Evolutionary conservation across 352 stramenopile genomes (phyloP).

Genomic region (Phytophthora litchii): DNA sequence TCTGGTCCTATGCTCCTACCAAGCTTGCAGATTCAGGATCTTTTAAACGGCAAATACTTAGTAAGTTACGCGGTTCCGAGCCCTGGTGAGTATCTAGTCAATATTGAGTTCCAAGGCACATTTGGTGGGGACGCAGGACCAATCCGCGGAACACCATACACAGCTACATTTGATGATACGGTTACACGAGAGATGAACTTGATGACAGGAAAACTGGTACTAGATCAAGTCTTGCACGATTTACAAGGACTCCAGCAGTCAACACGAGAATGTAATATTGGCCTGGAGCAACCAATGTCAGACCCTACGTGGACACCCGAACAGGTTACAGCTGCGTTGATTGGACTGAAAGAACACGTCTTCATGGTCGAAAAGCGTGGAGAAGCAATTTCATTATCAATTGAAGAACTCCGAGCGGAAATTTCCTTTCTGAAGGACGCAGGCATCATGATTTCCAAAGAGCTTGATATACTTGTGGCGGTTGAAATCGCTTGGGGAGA

Average conservation of each 20-base stretch:
- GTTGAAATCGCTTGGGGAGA: constrained; percentile 72
- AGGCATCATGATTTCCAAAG: constrained; percentile 56
- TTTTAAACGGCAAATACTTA: constrained; percentile 93
- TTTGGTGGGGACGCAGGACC: constrained; percentile 88
- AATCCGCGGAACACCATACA: constrained; percentile 93
- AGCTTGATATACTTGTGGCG: constrained; percentile 54
- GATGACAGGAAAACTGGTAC: constrained; percentile 81
- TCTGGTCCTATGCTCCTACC: constrained; percentile 58
- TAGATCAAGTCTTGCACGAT: constrained; percentile 74
- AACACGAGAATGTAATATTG: constrained; percentile 70
- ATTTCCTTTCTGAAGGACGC: constrained; percentile 71
- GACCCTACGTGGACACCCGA: constrained; percentile 64
- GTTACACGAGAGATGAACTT: constrained; percentile 84
- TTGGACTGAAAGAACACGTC: constrained; percentile 79
- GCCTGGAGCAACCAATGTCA: constrained; percentile 71
- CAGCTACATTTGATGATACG: constrained; percentile 73
- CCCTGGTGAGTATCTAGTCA: constrained; percentile 85
- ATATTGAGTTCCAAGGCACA: constrained; percentile 92
- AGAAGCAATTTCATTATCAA: constrained; percentile 59
- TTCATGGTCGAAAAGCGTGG: constrained; percentile 81
- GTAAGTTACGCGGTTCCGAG: constrained; percentile 90
- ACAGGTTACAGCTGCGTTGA: constrained; percentile 66
- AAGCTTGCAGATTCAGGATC: constrained; percentile 78
- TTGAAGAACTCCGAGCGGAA: constrained; percentile 71
- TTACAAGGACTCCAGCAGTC: constrained; percentile 65